A percentile compares a stretch with the other conserved stretches of the same genome.
Evolutionary conservation across 306 rosid species (phyloP).

Genomic region (Acacia crassicarpa): DNA sequence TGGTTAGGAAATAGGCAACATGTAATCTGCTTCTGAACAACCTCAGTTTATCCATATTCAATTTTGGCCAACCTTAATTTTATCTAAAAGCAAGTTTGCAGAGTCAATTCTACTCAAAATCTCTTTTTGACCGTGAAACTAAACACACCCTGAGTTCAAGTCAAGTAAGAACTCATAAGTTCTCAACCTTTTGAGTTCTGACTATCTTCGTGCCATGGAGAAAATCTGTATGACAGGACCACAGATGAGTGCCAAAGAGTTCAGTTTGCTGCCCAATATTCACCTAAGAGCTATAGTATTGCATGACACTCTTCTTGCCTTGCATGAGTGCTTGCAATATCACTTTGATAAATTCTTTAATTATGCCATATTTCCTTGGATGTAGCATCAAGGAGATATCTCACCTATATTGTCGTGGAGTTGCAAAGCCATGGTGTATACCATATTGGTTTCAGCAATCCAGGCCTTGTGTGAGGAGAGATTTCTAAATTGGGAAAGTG

Average conservation of each 20-base stretch:
- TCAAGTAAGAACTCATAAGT: not conserved
- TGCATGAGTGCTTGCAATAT: not conserved
- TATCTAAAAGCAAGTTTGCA: not conserved
- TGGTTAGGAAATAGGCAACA: not conserved
- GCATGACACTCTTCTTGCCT: not conserved
- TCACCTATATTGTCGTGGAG: not conserved
- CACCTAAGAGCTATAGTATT: not conserved
- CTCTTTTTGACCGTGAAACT: not conserved
- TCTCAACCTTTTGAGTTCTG: not conserved
- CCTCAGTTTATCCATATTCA: not conserved
- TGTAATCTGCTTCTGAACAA: not conserved
- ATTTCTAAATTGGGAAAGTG: not conserved
- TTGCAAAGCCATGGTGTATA: not conserved
- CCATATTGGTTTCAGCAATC: not conserved
- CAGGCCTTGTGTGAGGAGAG: not conserved
- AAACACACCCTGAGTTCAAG: not conserved
- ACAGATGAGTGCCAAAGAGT: not conserved
- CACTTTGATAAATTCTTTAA: not conserved
- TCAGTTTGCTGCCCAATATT: not conserved
- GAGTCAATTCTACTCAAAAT: not conserved
- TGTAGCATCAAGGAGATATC: not conserved
- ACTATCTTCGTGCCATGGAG: not conserved
- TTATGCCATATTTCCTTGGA: not conserved
- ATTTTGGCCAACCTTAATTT: not conserved
- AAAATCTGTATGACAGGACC: not conserved